phyloP scores from a whole-genome alignment of 164 flowering plant species.

The Tinospora cordifolia region DNA sequence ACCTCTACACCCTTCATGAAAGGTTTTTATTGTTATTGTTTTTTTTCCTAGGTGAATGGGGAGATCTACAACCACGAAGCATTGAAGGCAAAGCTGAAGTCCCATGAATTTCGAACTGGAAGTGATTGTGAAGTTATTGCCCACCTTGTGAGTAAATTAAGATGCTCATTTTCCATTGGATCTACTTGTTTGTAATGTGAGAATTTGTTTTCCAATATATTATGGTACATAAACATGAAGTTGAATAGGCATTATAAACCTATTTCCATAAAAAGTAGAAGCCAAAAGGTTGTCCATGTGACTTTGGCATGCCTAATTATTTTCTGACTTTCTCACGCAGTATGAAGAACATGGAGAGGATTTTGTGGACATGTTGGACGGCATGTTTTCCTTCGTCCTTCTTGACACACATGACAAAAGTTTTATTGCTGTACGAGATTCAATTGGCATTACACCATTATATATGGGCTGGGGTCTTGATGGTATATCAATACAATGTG shows the following conservation, averaged over 20 bases:
- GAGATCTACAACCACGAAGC: slow-evolving; percentile 89
- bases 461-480: slow-evolving; percentile 97
- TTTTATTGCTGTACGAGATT: slow-evolving; percentile 84
- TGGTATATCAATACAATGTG: slow-evolving; percentile 35
- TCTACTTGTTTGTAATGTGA: not conserved
- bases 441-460: slow-evolving; percentile 84
- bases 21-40: slow-evolving; percentile 1
- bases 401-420: slow-evolving; percentile 82
- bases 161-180: not conserved
- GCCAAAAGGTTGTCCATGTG: no score
- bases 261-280: not conserved
- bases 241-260: no score
- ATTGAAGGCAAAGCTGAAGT: slow-evolving; percentile 50
- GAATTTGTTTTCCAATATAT: not conserved
- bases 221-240: no score
- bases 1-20: not conserved
- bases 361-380: slow-evolving; percentile 89
- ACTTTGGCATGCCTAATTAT: not conserved
- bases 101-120: slow-evolving; percentile 75
- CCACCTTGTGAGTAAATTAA: slow-evolving; percentile 67
- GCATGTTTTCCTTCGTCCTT: slow-evolving; percentile 87
- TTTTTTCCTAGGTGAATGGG: slow-evolving; percentile 88
- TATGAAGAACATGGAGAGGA: slow-evolving; percentile 87
- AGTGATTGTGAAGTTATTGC: slow-evolving; percentile 99
- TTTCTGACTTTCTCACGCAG: slow-evolving; percentile 21